Evolutionary conservation across 352 stramenopile genomes (phyloP), one percentile per base, ranked within the genome.

Genomic region (Blastocystis sp.): DNA sequence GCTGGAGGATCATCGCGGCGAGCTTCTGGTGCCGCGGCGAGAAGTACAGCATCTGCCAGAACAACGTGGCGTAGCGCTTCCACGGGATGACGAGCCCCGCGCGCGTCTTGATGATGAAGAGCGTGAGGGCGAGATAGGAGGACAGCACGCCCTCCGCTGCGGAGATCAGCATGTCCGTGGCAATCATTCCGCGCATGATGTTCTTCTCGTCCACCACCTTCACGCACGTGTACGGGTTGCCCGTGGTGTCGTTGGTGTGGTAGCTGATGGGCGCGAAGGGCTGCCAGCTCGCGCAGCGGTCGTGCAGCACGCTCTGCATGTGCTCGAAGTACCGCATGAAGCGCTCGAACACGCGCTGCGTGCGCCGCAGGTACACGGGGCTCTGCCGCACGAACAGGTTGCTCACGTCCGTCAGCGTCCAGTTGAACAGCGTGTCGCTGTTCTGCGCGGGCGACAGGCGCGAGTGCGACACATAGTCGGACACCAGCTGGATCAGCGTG

Each of bases 11-110:
- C 3, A 88, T 53, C 10, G 76, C 64, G 7, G 78, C 64, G 2
- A 88, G 64, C 61, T 88, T 88, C 9, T 61, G 78, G 19, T 78
- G 78, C 28, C 78, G 78, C 21, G 78, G 78, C 9, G 78, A 88
- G 9, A 21, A 28, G 53, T 88, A 88, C 78, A 88, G 65, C 21
- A 88, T 9, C 10, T 28, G 45, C 78, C 78, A 88, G 64, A 88
- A 78, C 2, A 52, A 78, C 14, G 79, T 61, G 14, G 61, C 78
- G 38, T 88, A 88, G 28, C 65, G 11, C 28, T 88, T 21, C 78
- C 78, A 88, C 34, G 79, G 61, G 45, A 88, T 88, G 43, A 62
- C 66, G 1, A 45, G 21, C 11, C 78, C 78, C 28, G 66, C 41
- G n/a, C 66, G 66, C n/a, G 78, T 88, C 14, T 88, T 64, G 9